A percentile compares a stretch with the other conserved stretches of the same genome.
Conservation (phyloP, 805 yeast species). For the Nakazawaea ambrosiae region DNA sequence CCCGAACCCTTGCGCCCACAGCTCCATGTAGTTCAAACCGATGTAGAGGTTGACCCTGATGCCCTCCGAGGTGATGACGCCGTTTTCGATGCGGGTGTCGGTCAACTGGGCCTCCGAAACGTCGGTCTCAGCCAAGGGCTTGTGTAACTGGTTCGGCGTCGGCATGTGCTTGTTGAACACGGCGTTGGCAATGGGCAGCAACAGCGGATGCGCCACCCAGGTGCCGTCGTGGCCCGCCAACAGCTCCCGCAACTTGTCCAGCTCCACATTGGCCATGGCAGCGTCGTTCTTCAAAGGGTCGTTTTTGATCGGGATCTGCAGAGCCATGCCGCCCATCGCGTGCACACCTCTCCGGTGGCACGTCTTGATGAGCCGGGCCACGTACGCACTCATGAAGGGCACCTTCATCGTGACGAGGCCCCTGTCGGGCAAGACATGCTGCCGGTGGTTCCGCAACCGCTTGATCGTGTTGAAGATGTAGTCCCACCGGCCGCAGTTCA, state of each 20-base stretch:
- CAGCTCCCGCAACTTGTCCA: constrained; percentile 73
- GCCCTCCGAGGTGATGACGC: constrained; percentile 62
- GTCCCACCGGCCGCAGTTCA: constrained; percentile 89
- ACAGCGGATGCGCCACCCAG: constrained; percentile 86
- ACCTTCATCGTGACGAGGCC: constrained; percentile 74
- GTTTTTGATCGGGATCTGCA: constrained; percentile 74
- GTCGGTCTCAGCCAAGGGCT: constrained; percentile 13
- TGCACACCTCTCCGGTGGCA: constrained; percentile 78
- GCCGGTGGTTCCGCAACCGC: constrained; percentile 60
- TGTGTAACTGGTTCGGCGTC: constrained; percentile 67
- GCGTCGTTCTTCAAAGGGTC: constrained; percentile 54
- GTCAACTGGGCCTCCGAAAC: constrained; percentile 52
- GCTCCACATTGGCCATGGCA: constrained; percentile 67
- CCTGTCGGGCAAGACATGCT: constrained; percentile 70
- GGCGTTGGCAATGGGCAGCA: constrained; percentile 64
- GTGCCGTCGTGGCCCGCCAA: constrained; percentile 81
- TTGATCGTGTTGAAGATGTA: constrained; percentile 78
- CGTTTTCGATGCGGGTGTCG: constrained; percentile 57
- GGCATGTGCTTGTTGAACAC: constrained; percentile 74
- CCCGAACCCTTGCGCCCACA: constrained; percentile 79
- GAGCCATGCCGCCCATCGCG: constrained; percentile 91
- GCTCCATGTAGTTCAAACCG: constrained; percentile 77
- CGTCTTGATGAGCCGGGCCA: constrained; percentile 61
- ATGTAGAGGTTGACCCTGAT: constrained; percentile 65
- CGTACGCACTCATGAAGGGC: constrained; percentile 77